Base-by-base conservation (phyloP, 345 rosid genomes). In the Citrus trifoliata region DNA sequence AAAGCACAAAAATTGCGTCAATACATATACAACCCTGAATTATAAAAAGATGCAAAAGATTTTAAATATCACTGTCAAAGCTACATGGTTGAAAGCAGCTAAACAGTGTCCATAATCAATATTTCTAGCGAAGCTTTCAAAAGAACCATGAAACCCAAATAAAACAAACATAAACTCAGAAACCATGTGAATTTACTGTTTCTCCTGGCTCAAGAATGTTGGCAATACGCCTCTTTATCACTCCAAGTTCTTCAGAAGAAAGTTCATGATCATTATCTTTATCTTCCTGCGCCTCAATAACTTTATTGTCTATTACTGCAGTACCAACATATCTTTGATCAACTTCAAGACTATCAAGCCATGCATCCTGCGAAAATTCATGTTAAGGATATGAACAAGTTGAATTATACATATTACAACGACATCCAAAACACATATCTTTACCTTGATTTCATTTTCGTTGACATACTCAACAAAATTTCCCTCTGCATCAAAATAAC, bases 401-500 rank as follows among this genome's bases (percentile, higher is more conserved):
- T 33, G 18, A 21, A 67, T 55, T 76, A n/a, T 48, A 58, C 10
- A 30, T 28, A 73, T 66, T 65, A 74, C 71, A 24, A 46, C 24
- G 24, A 56, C 38, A 56, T 55, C 5, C n/a, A 81, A 37, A 66
- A 76, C 32, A 62, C 8, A 74, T 33, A 65, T 18, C 19, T 33
- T 79, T 80, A 94, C 99, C 98, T 91, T 92, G 81, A 86, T 76
- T 82, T 96, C 95, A 61, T 93, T 94, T 55, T 88, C 92, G 63
- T 76, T 76, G 80, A 90, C 90, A 86, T 96, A 96, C 79, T 96
- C 98, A 55, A 96, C 95, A 85, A 88, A 96, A 85, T 93, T 96
- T 64, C 99, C 99, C 12, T 88, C 82, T 1, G 80, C 93, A 84
- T 96, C 99, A 86, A 96, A 96, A 83, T 91, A 96, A 28, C 99